Conservation (phyloP, 1,139 yeast genomes). For the Nakaseomyces delphensis region DNA sequence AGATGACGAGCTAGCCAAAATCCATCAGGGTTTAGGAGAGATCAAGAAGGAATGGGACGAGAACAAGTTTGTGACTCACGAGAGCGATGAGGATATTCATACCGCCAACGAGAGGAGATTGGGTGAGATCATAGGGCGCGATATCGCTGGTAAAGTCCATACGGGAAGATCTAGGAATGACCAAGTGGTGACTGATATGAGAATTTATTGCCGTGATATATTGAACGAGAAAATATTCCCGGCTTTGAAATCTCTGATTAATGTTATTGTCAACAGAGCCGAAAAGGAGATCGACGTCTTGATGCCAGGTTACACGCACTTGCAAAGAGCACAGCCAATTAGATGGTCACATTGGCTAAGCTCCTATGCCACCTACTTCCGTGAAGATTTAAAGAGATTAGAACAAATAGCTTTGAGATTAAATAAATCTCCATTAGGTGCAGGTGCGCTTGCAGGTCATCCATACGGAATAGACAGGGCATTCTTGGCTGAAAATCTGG, state of each 20-base stretch:
- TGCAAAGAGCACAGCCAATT: slow-evolving; percentile 98
- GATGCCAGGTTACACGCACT: slow-evolving; percentile 98
- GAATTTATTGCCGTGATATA: slow-evolving; percentile 81
- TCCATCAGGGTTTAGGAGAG: slow-evolving; percentile 68
- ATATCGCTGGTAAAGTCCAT: slow-evolving; percentile 94
- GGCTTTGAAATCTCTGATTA: slow-evolving; percentile 53
- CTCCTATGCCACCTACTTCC: slow-evolving; percentile 87
- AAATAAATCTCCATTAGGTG: slow-evolving; percentile 85
- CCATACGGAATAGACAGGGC: slow-evolving; percentile 97
- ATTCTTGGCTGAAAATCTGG: slow-evolving; percentile 67
- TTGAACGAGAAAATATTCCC: slow-evolving; percentile 51
- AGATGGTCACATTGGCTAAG: slow-evolving; percentile 98
- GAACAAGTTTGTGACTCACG: slow-evolving; percentile 68
- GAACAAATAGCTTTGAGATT: slow-evolving; percentile 72
- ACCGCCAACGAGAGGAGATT: slow-evolving; percentile 97
- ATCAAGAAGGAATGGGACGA: slow-evolving; percentile 75
- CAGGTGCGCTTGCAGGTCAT: slow-evolving; percentile 98
- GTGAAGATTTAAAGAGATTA: slow-evolving; percentile 81
- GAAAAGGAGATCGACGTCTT: slow-evolving; percentile 76
- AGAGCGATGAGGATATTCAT: slow-evolving; percentile 96
- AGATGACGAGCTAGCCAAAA: slow-evolving; percentile 59
- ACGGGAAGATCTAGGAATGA: slow-evolving; percentile 98
- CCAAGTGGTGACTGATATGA: slow-evolving; percentile 97
- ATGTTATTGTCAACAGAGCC: slow-evolving; percentile 65
- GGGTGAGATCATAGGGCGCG: slow-evolving; percentile 90